A percentile compares a stretch with the other conserved stretches of the same genome.
Evolutionary conservation across 1,284 basidiomycete species (phyloP).

Genomic region (Clitocybe nebularis): DNA sequence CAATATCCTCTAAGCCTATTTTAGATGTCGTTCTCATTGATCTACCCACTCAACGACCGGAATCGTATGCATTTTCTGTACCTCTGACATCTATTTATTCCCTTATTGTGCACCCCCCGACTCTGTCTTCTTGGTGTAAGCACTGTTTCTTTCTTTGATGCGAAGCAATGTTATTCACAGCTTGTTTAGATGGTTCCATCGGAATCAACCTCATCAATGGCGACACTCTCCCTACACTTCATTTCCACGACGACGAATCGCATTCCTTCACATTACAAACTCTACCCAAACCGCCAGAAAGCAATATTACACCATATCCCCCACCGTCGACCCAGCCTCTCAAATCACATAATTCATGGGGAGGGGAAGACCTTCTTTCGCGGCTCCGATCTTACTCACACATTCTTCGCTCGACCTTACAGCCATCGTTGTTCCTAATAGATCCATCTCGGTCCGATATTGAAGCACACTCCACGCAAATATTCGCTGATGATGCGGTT

Average conservation of each 20-base stretch:
- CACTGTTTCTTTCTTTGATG: constrained; percentile 27
- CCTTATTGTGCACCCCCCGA: constrained; percentile 80
- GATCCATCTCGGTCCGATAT: constrained; percentile 90
- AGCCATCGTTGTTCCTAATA: constrained; percentile 82
- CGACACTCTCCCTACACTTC: constrained; percentile 83
- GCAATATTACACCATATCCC: constrained; percentile 53
- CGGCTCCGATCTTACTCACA: constrained; percentile 70
- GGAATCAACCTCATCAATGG: constrained; percentile 86
- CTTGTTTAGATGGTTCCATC: constrained; percentile 61
- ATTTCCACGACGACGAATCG: constrained; percentile 97
- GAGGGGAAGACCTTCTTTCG: constrained; percentile 81
- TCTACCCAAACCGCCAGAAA: constrained; percentile 29
- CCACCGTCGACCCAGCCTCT: constrained; percentile 45
- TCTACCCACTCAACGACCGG: constrained; percentile 69
- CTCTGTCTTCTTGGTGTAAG: constrained; percentile 85
- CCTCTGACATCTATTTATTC: constrained; percentile 89
- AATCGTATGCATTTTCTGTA: constrained; percentile 94
- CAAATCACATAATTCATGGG: constrained; percentile 60
- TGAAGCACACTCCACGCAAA: constrained; percentile 80
- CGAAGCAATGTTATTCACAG: constrained; percentile 10
- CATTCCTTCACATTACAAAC: constrained; percentile 65
- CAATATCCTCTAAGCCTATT: constrained; percentile 9
- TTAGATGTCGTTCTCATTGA: constrained; percentile 77
- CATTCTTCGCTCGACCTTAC: constrained; percentile 74
- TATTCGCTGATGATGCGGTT: constrained; percentile 79